These are phyloP conservation scores for Xerocomus potaroensis DNA, from an alignment of 768 basidiomycete species.

Conservation along the genomic window DNA sequence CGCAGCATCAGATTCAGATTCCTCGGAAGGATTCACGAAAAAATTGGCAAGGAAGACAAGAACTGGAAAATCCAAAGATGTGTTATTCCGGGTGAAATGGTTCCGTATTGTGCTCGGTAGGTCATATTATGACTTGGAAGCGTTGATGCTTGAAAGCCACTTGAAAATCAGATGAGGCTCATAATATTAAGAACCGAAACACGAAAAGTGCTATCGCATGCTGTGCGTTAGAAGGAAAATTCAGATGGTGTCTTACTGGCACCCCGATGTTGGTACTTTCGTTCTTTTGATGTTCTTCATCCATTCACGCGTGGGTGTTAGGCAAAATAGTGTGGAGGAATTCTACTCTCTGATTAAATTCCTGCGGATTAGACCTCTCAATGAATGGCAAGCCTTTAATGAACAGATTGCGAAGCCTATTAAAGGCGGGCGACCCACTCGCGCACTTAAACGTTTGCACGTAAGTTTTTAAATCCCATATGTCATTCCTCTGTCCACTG, in stretches of 20 bases:
- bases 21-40: conserved; percentile 39
- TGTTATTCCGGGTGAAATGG: conserved; percentile 78
- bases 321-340: conserved; percentile 90
- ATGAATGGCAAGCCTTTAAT: conserved; percentile 78
- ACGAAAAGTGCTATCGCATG: conserved; percentile 78
- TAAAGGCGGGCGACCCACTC: conserved; percentile 55
- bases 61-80: conserved; percentile 48
- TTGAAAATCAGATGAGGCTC: conserved; percentile 70
- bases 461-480: conserved; percentile 32
- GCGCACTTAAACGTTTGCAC: conserved; percentile 83
- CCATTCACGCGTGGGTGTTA: conserved; percentile 18
- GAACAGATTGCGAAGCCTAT: conserved; percentile 75
- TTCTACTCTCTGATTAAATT: conserved; percentile 88
- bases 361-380: conserved; percentile 75
- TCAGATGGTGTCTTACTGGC: conserved; percentile 85
- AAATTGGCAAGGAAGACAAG: conserved; percentile 38
- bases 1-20: conserved; percentile 29
- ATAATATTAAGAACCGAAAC: conserved; percentile 86
- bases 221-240: conserved; percentile 70
- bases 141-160: not conserved
- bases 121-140: conserved; percentile 4
- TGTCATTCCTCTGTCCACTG: not conserved
- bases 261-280: conserved; percentile 56
- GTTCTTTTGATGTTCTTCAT: not conserved
- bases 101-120: conserved; percentile 81